Percentiles rank a stretch among this genome's conserved stretches.
phyloP scores from a whole-genome alignment of 257 asterid species.

The Solanum okadae region DNA sequence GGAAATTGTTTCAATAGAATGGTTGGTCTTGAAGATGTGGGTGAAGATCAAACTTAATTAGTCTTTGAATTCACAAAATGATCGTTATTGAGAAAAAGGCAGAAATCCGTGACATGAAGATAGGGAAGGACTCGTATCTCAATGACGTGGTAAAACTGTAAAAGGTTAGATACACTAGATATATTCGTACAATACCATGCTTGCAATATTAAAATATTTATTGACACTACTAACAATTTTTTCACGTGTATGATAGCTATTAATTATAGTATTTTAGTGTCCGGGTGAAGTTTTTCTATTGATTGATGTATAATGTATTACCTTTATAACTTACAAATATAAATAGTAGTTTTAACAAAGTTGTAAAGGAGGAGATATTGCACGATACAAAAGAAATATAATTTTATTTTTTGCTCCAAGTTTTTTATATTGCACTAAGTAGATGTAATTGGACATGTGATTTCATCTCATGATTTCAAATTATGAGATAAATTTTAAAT shows the following conservation, averaged over 20 bases:
- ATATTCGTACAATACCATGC: background rate
- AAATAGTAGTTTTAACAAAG: background rate
- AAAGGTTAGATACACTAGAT: no score
- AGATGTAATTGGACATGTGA: background rate
- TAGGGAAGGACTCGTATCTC: background rate
- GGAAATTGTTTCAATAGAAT: background rate
- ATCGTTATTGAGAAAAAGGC: no score
- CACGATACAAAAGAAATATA: background rate
- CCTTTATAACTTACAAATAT: background rate
- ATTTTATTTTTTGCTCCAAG: background rate
- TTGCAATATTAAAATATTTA: no score
- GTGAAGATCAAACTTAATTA: no score
- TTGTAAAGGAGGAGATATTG: background rate
- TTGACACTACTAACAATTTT: no score
- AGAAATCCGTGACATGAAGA: background rate
- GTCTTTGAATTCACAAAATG: background rate
- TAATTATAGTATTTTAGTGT: no score
- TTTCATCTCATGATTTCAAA: no score
- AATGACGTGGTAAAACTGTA: background rate
- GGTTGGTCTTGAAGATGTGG: no score
- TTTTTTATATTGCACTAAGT: background rate
- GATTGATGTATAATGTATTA: background rate
- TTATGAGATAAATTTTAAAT: background rate
- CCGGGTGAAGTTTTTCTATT: background rate
- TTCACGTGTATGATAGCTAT: background rate